Evolutionary conservation across 176 grass and related monocot species (phyloP).

Genomic region (Aegilops tauschii): DNA sequence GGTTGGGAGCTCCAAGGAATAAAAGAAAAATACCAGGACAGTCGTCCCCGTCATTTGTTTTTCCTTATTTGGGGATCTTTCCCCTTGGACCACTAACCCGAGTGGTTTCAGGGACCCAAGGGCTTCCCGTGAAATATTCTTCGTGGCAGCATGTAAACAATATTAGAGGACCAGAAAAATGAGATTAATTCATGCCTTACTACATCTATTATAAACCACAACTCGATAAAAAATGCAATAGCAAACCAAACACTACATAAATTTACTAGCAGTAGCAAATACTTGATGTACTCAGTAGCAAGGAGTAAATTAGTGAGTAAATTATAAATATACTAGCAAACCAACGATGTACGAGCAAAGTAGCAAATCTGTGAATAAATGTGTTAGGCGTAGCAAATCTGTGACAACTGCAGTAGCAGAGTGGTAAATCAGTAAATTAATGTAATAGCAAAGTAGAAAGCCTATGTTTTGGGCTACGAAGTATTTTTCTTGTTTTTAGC

Average conservation of each 20-base stretch:
- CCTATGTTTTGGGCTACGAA: neutral
- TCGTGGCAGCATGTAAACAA: neutral
- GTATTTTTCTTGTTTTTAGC: neutral
- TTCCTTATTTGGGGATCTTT: too few relatives aligned
- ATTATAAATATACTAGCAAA: neutral
- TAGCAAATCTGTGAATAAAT: neutral
- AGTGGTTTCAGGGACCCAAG: too few relatives aligned
- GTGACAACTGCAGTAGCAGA: neutral
- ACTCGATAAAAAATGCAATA: neutral
- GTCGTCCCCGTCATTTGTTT: too few relatives aligned
- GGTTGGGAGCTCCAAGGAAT: too few relatives aligned
- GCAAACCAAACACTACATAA: neutral
- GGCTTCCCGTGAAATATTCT: too few relatives aligned
- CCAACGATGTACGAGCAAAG: neutral
- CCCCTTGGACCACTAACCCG: too few relatives aligned
- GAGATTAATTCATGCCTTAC: neutral
- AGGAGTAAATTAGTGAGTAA: slow-evolving; percentile 7
- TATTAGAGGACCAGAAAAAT: neutral
- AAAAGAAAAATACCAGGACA: too few relatives aligned
- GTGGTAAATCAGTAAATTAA: neutral
- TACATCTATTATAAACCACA: neutral
- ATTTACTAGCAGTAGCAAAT: too few relatives aligned
- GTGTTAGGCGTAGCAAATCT: neutral
- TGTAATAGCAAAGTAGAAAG: neutral
- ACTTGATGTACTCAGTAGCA: neutral